phyloP scores from a whole-genome alignment of 2,329 filamentous ascomycete species.

The Talaromyces sp. region DNA sequence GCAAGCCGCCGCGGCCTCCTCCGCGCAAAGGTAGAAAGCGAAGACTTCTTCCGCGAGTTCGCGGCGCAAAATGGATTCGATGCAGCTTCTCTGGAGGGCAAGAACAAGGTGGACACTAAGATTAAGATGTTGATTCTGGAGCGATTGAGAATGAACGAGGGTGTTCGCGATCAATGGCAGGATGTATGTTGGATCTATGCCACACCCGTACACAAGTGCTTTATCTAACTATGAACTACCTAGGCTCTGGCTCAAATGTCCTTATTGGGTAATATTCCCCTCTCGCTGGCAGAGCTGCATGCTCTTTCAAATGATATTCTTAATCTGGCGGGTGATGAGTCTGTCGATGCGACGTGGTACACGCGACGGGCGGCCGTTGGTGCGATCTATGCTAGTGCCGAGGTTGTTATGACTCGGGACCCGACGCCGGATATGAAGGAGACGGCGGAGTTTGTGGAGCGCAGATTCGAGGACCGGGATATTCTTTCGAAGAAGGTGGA shows the following conservation, averaged over 20 bases:
- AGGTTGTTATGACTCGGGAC: slow-evolving; percentile 95
- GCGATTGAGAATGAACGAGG: slow-evolving; percentile 72
- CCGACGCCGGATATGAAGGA: slow-evolving; percentile 70
- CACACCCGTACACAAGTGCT: too few relatives aligned
- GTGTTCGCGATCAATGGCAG: slow-evolving; percentile 78
- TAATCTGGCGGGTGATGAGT: slow-evolving; percentile 78
- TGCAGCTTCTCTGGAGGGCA: slow-evolving; percentile 11
- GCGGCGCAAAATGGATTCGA: slow-evolving; percentile 4
- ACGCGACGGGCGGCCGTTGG: slow-evolving; percentile 66
- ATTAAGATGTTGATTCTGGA: slow-evolving; percentile 75
- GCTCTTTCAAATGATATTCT: slow-evolving; percentile 89
- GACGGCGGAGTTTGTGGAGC: slow-evolving; percentile 77
- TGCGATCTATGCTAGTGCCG: slow-evolving; percentile 73
- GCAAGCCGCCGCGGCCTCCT: slow-evolving; percentile 43
- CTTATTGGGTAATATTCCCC: slow-evolving; percentile 74
- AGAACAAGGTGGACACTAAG: slow-evolving; percentile 55
- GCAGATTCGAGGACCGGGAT: slow-evolving; percentile 71
- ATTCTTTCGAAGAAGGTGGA: slow-evolving; percentile 64
- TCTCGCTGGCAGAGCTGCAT: slow-evolving; percentile 77
- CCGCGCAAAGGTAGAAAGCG: slow-evolving; percentile 38
- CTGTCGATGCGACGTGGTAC: slow-evolving; percentile 89
- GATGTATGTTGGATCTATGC: slow-evolving; percentile 65
- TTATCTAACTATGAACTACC: too few relatives aligned
- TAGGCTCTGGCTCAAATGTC: slow-evolving; percentile 90
- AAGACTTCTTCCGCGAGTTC: slow-evolving; percentile 25